phyloP scores from a whole-genome alignment of 306 rosid species.

The Oemleria cerasiformis region DNA sequence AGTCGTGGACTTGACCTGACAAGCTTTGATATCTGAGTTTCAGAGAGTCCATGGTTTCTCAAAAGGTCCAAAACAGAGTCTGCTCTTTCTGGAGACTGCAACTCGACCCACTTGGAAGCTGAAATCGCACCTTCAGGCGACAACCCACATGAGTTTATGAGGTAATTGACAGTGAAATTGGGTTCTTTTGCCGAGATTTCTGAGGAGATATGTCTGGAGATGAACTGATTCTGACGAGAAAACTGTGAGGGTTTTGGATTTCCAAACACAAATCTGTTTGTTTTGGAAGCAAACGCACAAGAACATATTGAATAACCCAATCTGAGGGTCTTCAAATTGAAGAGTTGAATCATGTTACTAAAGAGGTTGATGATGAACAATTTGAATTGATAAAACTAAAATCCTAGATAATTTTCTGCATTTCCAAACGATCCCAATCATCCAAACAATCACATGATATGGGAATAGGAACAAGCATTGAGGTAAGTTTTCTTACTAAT shows the following conservation, averaged over 20 bases:
- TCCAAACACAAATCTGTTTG: background rate
- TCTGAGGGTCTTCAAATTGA: background rate
- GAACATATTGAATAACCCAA: background rate
- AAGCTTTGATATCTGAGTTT: background rate
- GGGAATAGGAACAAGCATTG: no score
- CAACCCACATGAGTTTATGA: background rate
- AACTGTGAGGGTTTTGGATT: background rate
- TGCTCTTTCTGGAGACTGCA: background rate
- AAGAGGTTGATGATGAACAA: background rate
- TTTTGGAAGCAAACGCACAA: background rate
- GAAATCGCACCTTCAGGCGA: background rate
- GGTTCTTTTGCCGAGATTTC: background rate
- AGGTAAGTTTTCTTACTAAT: no score
- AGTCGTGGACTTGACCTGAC: background rate
- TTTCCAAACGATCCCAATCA: no score
- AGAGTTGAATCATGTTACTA: background rate
- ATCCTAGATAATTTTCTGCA: background rate
- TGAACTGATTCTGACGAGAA: background rate
- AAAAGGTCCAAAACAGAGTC: background rate
- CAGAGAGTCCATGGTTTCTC: background rate
- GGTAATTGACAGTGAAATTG: background rate
- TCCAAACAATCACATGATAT: no score
- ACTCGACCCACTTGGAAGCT: background rate
- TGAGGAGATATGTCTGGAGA: background rate
- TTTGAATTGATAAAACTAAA: background rate